Evolutionary conservation across 805 yeast species (phyloP).

Genomic region (Hanseniaspora nectarophila): DNA sequence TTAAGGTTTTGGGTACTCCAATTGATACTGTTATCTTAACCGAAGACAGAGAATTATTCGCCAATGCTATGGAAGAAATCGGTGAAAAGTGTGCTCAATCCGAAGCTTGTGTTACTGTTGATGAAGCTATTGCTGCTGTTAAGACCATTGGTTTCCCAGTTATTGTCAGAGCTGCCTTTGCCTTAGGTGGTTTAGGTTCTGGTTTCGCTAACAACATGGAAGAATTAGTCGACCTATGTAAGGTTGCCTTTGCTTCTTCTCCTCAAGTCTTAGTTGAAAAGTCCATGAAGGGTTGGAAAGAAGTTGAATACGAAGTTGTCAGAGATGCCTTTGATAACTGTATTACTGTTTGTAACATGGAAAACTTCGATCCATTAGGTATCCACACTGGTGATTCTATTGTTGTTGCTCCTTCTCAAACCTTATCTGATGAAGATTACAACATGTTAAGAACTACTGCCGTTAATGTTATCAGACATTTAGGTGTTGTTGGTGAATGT

Average conservation of each 20-base stretch:
- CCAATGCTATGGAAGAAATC: constrained; percentile 89
- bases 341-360: constrained; percentile 98
- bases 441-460: constrained; percentile 98
- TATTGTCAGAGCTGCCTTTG: constrained; percentile 93
- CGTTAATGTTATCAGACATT: constrained; percentile 89
- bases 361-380: constrained; percentile 95
- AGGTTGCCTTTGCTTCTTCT: constrained; percentile 77
- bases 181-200: constrained; percentile 94
- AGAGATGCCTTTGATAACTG: constrained; percentile 94
- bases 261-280: constrained; percentile 95
- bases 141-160: constrained; percentile 82
- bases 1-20: constrained; percentile 95
- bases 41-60: constrained; percentile 93
- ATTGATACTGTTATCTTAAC: constrained; percentile 90
- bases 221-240: constrained; percentile 76
- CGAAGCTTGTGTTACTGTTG: constrained; percentile 85
- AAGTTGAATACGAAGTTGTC: constrained; percentile 95
- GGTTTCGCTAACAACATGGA: constrained; percentile 81
- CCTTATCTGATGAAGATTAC: constrained; percentile 91
- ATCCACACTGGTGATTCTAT: constrained; percentile 98
- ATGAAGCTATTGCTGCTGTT: constrained; percentile 89
- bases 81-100: constrained; percentile 95
- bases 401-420: constrained; percentile 97
- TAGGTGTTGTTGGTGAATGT: constrained; percentile 99
- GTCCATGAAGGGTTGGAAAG: constrained; percentile 98